These are phyloP conservation scores for Cordyceps militaris DNA, from an alignment of 2,329 filamentous ascomycete species.

Conservation along the genomic window DNA sequence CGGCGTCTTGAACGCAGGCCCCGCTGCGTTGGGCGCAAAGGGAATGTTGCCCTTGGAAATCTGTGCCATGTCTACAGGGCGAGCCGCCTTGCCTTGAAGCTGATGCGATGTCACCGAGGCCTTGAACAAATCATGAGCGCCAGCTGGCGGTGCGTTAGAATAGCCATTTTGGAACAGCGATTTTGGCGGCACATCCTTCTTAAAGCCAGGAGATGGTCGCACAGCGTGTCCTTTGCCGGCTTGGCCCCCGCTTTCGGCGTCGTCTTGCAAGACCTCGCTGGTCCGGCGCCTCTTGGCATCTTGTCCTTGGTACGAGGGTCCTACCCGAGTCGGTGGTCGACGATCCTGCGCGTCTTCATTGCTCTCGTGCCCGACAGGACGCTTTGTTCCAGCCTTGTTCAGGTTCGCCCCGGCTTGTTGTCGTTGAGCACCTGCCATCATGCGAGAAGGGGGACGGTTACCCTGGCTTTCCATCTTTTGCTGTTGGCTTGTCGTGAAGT, in stretches of 20 bases:
- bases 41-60: constrained; percentile 84
- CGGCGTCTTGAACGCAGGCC: constrained; percentile 61
- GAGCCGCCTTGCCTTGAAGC: constrained; percentile 54
- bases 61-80: constrained; percentile 79
- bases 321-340: constrained; percentile 41
- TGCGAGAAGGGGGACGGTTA: constrained; percentile 46
- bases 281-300: constrained; percentile 77
- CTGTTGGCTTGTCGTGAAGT: constrained; percentile 32
- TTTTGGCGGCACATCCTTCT: constrained; percentile 61
- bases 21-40: constrained; percentile 64
- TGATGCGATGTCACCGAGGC: constrained; percentile 60
- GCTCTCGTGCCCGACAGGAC: constrained; percentile 53
- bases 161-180: constrained; percentile 56
- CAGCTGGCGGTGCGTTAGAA: constrained; percentile 46
- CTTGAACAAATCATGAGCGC: constrained; percentile 56
- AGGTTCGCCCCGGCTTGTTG: constrained; percentile 45
- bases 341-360: constrained; percentile 48
- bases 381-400: constrained; percentile 44
- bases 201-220: constrained; percentile 63
- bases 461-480: constrained; percentile 25
- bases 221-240: constrained; percentile 75
- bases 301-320: constrained; percentile 57
- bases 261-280: constrained; percentile 62
- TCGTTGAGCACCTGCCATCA: constrained; percentile 47
- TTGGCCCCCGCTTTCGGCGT: constrained; percentile 51